A percentile compares a stretch with the other conserved stretches of the same genome.
phyloP scores from a whole-genome alignment of 805 yeast genomes.

The Candida arabinofermentans region DNA sequence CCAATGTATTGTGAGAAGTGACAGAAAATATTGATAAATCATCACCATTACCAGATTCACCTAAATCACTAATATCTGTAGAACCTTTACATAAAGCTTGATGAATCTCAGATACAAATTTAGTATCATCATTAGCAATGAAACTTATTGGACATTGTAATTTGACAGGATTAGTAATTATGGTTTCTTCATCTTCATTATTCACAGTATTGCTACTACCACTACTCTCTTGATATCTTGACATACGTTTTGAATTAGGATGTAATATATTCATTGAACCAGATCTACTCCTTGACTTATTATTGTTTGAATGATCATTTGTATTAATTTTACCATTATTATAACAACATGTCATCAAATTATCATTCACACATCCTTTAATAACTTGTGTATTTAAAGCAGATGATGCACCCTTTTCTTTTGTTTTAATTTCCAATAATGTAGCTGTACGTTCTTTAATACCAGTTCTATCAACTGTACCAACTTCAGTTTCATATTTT shows the following conservation, averaged over 20 bases:
- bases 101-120: slow-evolving; percentile 24
- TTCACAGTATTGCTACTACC: slow-evolving; percentile 3
- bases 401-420: slow-evolving; percentile 33
- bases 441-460: slow-evolving; percentile 51
- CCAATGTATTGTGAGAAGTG: slow-evolving; percentile 19
- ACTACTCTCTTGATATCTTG: slow-evolving; percentile 19
- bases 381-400: slow-evolving; percentile 57
- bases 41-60: slow-evolving; percentile 21
- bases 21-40: slow-evolving; percentile 26
- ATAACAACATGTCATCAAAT: slow-evolving; percentile 55
- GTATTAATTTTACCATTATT: slow-evolving; percentile 24
- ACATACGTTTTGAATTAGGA: slow-evolving; percentile 12
- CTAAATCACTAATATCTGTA: slow-evolving; percentile 21
- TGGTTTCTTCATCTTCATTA: slow-evolving; percentile 22
- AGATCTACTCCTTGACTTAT: slow-evolving; percentile 16
- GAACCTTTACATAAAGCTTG: slow-evolving; percentile 21
- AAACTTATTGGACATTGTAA: slow-evolving; percentile 33
- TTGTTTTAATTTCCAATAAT: slow-evolving; percentile 62
- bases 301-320: background rate
- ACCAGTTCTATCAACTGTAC: slow-evolving; percentile 32
- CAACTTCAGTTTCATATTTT: slow-evolving; percentile 51
- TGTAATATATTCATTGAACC: slow-evolving; percentile 13
- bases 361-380: slow-evolving; percentile 52
- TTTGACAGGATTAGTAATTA: slow-evolving; percentile 35
- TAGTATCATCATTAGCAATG: slow-evolving; percentile 28